Base-by-base conservation (phyloP, 2,329 filamentous ascomycete species). In the Diaporthe helianthi region DNA sequence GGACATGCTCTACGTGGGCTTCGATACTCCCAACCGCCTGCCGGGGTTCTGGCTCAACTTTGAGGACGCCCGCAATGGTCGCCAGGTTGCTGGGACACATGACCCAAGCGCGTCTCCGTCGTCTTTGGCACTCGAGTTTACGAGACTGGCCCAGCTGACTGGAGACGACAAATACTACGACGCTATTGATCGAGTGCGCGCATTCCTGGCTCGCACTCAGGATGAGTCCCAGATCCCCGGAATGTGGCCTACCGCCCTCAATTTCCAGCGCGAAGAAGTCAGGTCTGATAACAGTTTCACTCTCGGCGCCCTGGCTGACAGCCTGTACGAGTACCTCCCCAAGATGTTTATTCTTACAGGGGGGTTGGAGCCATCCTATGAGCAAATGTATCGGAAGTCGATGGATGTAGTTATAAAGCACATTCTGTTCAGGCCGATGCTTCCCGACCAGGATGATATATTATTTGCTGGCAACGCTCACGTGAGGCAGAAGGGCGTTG, bases 101-200 rank as follows among this genome's bases (percentile, higher is more conserved):
- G 81, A 81, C 49, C 76, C 79, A 1, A 78, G 79, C 3, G 80
- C 81, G 0, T 76, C 77, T 1, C 77, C 80, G 2, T 90, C 90
- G 17, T 92, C 90, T 4, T 82, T 93, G 53, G 88, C 86, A 4
- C 78, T 93, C 72, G 91, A 94, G 75, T 92, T 93, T 76, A 92
- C 89, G 4, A 84, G 90, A 9, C 79, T 93, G 53, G 85, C 89
- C 5, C 90, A 93, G 76, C 81, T 93, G 68, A 93, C 91, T 0
- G 87, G 87, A 65, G 83, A 93, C 69, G 78, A 85, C 68, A 92
- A 89, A 74, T 93, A 91, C 79, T 93, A 90, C 75, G 92, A 94
- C 76, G 92, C 92, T 1, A 61, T 61, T n/a, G 68, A 69, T 12
- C 68, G 63, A 10, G 88, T 97, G 58, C 92, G 91, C 10, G 85